phyloP scores from a whole-genome alignment of 129 eudicot species.

The Kitagawia praeruptora region DNA sequence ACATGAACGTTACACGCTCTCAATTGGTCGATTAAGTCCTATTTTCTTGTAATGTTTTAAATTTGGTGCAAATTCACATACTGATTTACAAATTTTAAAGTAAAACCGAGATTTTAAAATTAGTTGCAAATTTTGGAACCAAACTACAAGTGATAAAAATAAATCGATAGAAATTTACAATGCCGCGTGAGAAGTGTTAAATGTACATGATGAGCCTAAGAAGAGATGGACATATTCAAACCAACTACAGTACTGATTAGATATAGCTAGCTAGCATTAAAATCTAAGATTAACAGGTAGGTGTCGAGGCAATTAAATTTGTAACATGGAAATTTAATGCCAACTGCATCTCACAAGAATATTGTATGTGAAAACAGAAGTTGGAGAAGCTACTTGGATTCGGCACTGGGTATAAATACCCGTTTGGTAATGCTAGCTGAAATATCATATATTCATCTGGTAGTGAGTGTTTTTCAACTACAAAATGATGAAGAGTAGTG shows the following conservation, averaged over 20 bases:
- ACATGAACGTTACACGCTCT: too few species aligned
- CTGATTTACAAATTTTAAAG: too few species aligned
- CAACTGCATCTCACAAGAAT: not conserved
- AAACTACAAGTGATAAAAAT: too few species aligned
- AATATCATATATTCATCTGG: not conserved
- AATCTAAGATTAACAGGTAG: not conserved
- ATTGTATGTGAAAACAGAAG: not conserved
- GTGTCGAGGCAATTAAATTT: not conserved
- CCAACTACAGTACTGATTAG: not conserved
- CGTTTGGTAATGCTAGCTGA: not conserved
- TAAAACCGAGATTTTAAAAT: too few species aligned
- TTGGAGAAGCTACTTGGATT: not conserved
- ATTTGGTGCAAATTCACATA: too few species aligned
- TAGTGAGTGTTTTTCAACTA: not conserved
- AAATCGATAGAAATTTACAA: too few species aligned
- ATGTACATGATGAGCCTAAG: not conserved
- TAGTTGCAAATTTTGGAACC: too few species aligned
- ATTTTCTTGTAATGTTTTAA: too few species aligned
- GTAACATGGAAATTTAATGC: constrained; percentile 1
- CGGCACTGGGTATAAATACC: not conserved
- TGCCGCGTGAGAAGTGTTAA: not conserved
- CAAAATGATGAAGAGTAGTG: constrained; percentile 13
- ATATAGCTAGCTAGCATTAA: not conserved
- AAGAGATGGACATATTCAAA: not conserved
- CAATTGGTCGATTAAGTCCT: too few species aligned